phyloP scores from a whole-genome alignment of 441 rosid species.

The Mallotus japonicus region DNA sequence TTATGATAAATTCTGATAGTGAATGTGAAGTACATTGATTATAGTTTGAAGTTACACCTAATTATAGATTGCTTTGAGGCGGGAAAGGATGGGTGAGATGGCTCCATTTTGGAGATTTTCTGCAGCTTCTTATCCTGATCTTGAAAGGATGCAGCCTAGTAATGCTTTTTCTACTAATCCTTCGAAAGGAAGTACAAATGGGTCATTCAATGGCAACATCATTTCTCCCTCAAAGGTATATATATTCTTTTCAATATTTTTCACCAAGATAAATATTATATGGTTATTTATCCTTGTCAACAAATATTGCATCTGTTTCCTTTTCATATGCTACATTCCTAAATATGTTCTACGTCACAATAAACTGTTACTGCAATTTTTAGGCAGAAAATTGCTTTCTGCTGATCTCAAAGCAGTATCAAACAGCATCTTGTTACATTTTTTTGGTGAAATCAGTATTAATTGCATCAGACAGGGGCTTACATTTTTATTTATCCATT shows the following conservation, averaged over 20 bases:
- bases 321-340: not conserved
- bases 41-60: conserved; percentile 6
- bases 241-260: not conserved
- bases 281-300: not conserved
- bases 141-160: conserved; percentile 41
- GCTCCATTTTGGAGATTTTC: conserved; percentile 92
- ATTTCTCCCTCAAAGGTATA: conserved; percentile 50
- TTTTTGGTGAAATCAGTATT: too few relatives aligned
- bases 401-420: not conserved
- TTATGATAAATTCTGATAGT: not conserved
- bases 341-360: not conserved
- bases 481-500: not conserved
- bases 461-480: not conserved
- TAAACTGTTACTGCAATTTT: too few relatives aligned
- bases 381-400: not conserved
- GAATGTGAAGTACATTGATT: not conserved
- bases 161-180: conserved; percentile 28
- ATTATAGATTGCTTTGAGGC: conserved; percentile 73
- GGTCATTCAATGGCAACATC: conserved; percentile 32
- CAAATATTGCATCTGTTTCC: not conserved
- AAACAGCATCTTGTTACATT: too few relatives aligned
- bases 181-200: conserved; percentile 25
- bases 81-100: conserved; percentile 76
- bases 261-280: not conserved
- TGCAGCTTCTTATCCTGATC: conserved; percentile 79